A percentile compares a stretch with the other conserved stretches of the same genome.
phyloP scores from a whole-genome alignment of 345 rosid genomes.

The Raphanus raphanistrum region DNA sequence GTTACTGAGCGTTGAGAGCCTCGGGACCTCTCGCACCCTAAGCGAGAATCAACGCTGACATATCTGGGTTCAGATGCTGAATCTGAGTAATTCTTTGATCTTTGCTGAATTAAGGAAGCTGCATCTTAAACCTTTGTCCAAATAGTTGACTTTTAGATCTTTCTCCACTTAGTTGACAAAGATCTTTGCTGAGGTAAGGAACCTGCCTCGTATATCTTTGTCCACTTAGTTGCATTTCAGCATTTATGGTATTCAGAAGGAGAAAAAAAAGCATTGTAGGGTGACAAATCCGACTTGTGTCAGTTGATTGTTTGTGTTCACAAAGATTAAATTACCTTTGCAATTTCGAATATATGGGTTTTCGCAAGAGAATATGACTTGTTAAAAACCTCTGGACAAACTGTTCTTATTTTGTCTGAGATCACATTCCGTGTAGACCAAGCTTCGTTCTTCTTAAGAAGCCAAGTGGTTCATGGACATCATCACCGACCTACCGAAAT shows the following conservation, averaged over 20 bases:
- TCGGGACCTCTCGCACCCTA: conserved; percentile 83
- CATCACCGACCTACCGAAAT: background rate
- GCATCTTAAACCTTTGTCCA: background rate
- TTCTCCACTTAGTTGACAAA: background rate
- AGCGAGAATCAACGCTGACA: conserved; percentile 60
- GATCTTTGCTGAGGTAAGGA: background rate
- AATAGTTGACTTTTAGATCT: background rate
- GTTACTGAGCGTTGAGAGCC: conserved; percentile 21
- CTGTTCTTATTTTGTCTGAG: background rate
- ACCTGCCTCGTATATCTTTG: background rate
- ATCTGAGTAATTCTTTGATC: background rate
- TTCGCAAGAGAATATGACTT: background rate
- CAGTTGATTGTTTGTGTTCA: background rate
- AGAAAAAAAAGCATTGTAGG: background rate
- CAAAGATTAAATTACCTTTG: background rate
- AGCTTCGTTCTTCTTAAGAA: background rate
- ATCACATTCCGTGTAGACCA: background rate
- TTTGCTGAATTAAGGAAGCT: background rate
- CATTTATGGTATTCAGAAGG: background rate
- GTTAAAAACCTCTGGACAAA: background rate
- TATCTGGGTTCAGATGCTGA: background rate
- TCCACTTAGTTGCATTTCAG: background rate
- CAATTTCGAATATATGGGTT: background rate
- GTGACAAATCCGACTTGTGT: background rate
- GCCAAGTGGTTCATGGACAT: background rate